Base-by-base conservation (phyloP, 2,329 filamentous ascomycete genomes). In the Fusarium falciforme region DNA sequence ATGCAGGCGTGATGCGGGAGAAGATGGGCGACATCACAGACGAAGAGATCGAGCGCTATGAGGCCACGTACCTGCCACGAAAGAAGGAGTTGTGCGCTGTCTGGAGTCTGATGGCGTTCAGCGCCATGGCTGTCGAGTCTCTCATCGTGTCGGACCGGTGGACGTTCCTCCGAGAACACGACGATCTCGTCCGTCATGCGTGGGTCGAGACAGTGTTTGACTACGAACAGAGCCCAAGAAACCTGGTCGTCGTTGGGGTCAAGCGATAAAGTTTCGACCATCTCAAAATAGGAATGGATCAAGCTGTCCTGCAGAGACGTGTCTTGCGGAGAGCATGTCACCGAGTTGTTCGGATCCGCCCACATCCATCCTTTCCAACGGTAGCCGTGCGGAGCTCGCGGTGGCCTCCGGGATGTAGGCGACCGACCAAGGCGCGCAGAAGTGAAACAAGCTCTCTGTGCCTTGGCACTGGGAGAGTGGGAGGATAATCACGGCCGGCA, bases 161-260 rank as follows among this genome's bases (percentile, higher is more conserved):
- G 93, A 85, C 93, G 71, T 99, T 92, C 84, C 85, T 99, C 75
- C 89, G 87, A 67, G 96, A 99, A 84, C 93, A 97, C 76, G 79
- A 84, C 59, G 89, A 92, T 47, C 84, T 92, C 8, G 91, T 95
- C 52, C 85, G 89, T 73, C 89, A 93, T 73, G 93, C 92, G 68
- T 99, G 96, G 96, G 95, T 98, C 6, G 94, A 98, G 85, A 88
- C 93, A 1, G 95, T 98, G 6, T 98, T 98, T 84, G 94, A 97
- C 75, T 98, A 97, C 82, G 85, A 84, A 40, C 84, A 93, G 80
- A 98, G 95, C 81, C 96, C 96, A 57, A 88, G 96, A 71, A 98
- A 99, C 83, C 82, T 98, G 79, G 96, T 97, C 2, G 93, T 99
- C 5, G 95, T 98, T 33, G 96, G 96, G 1, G 88, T 98, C 59